A percentile compares a stretch with the other conserved stretches of the same genome.
These are phyloP conservation scores for Hordeum vulgare DNA, from an alignment of 176 grass and related monocot species.

Conservation along the genomic window MorexV3_pseudomolecules_assembly NC_058520.1:20531222-20531721, in stretches of 20 bases:
- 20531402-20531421: no score
- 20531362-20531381: no score
- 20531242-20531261: not conserved
- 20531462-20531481: not conserved
- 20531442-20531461: not conserved
- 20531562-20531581: not conserved
- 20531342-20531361: not conserved
- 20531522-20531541: not conserved
- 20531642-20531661: not conserved
- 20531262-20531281: not conserved
- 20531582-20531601: not conserved
- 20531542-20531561: not conserved
- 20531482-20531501: not conserved
- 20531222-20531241: not conserved
- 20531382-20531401: no score
- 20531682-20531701: not conserved
- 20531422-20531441: not conserved
- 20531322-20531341: not conserved
- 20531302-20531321: not conserved
- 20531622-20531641: not conserved
- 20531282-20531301: not conserved
- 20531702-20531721: not conserved
- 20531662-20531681: constrained; percentile 1
- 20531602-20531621: not conserved
- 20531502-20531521: not conserved